These are phyloP conservation scores for Chenopodium suecicum DNA, from an alignment of 148 eudicot species.

Conservation along the genomic window DNA sequence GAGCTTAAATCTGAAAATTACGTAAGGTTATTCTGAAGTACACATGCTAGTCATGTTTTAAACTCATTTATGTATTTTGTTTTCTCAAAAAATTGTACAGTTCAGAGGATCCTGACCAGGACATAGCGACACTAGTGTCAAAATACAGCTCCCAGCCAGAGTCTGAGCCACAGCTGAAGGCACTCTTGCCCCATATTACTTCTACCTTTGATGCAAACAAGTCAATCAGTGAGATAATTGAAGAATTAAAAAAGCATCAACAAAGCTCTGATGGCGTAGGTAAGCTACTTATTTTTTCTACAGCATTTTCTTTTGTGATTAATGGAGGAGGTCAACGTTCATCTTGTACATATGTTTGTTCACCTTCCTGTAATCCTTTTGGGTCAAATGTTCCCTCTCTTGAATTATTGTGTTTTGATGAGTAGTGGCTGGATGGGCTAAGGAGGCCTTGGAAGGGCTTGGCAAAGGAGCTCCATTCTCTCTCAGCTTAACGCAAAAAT, in stretches of 20 bases:
- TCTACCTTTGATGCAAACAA: constrained; percentile 62
- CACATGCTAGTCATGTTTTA: background rate
- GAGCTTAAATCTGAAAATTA: background rate
- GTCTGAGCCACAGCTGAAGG: constrained; percentile 63
- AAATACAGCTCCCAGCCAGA: constrained; percentile 60
- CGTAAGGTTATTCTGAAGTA: background rate
- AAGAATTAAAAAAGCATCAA: constrained; percentile 61
- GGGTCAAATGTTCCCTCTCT: background rate
- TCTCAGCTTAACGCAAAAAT: constrained; percentile 60
- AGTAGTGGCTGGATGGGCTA: constrained; percentile 88
- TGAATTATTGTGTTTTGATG: background rate
- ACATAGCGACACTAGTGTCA: constrained; percentile 42
- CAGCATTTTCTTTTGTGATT: background rate
- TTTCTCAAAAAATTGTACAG: constrained; percentile 29
- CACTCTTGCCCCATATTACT: constrained; percentile 64
- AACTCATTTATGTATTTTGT: background rate
- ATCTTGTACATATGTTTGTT: background rate
- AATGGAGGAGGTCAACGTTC: background rate
- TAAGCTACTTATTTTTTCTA: constrained; percentile 3
- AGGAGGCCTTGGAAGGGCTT: constrained; percentile 75
- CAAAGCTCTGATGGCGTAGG: constrained; percentile 41
- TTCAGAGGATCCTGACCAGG: constrained; percentile 68
- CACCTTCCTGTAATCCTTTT: background rate
- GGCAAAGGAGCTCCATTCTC: constrained; percentile 88
- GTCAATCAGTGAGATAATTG: constrained; percentile 50